Evolutionary conservation across 2,329 filamentous ascomycete genomes (phyloP).

Genomic region (Cladophialophora immunda): DNA sequence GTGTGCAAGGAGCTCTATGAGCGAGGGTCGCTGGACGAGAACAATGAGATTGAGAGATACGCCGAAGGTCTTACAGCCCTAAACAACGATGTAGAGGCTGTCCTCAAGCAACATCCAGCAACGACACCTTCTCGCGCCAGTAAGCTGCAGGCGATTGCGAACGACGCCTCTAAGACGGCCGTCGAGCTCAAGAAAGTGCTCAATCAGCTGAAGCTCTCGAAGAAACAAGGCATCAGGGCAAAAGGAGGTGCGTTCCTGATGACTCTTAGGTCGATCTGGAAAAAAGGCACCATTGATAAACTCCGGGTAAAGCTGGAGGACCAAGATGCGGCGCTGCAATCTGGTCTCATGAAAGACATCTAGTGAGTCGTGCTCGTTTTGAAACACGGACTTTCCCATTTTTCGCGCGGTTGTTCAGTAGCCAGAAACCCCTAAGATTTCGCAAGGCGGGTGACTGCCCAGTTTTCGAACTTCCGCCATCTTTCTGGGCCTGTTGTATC

Average conservation of each 20-base stretch:
- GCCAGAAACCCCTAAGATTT: neutral
- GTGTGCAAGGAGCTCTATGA: conserved; percentile 24
- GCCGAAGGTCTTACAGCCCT: conserved; percentile 8
- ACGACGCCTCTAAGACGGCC: conserved; percentile 7
- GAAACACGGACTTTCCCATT: neutral
- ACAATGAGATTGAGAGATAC: conserved; percentile 26
- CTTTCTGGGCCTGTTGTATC: no score
- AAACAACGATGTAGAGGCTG: conserved; percentile 18
- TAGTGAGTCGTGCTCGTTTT: conserved; percentile 19
- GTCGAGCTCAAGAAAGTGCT: conserved; percentile 19
- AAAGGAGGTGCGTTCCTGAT: conserved; percentile 1
- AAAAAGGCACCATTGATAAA: conserved; percentile 11
- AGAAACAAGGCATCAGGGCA: neutral
- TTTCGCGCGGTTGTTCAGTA: neutral
- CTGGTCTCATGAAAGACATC: conserved; percentile 12
- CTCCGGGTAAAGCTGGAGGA: conserved; percentile 8
- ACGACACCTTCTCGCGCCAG: conserved; percentile 1
- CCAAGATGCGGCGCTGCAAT: conserved; percentile 18
- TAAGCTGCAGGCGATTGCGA: conserved; percentile 8
- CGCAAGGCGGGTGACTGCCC: neutral
- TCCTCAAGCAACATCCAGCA: neutral
- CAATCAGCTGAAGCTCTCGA: conserved; percentile 16
- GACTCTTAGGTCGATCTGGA: neutral
- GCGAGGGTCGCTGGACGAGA: conserved; percentile 22
- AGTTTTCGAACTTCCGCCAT: neutral